Base-by-base conservation (phyloP, 2,329 filamentous ascomycete species). In the Aspergillus carbonarius region DNA sequence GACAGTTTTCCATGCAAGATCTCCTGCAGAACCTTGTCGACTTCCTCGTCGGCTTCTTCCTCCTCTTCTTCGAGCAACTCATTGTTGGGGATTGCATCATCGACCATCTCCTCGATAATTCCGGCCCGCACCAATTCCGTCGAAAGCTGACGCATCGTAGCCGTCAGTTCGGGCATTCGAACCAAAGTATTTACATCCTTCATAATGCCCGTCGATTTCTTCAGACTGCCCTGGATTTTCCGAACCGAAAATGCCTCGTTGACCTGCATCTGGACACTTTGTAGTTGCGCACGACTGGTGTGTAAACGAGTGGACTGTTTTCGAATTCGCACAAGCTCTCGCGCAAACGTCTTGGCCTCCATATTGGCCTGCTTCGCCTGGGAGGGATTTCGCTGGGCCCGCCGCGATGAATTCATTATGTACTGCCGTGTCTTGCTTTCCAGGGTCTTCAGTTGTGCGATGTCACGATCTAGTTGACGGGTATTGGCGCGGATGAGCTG, bases 81-180 rank as follows among this genome's bases (percentile, higher is more conserved):
- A 64, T 88, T 84, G 61, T 85, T 81, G n/a, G 92, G 91, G 64
- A 98, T 79, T 44, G 83, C 87, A 73, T 98, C 93, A 49, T 88
- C 90, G 4, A 96, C 87, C 90, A 98, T 97, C 80, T 99, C 95
- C 81, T 98, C 93, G 60, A 98, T 96, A 65, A 99, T 93, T 15
- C 93, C 95, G 2, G 95, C 93, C 79, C 92, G 96, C 75, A 96
- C 90, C 66, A 98, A 78, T 82, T 98, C 95, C 58, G 88, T 83
- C 68, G 88, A 89, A 51, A 98, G 80, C 74, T 96, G 91, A 63
- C 87, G 83, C 93, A 98, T 98, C 8, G 93, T 97, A 13, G 85
- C 87, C 18, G 89, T 91, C 61, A 98, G 81, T 78, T 96, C 90
- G 10, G 95, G 95, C 67, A 99, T 77, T 27, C 88, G 83, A 51